Percentiles rank a stretch among this genome's conserved stretches.
Evolutionary conservation across 2,329 filamentous ascomycete genomes (phyloP).

Genomic region (Microdochium paspali): DNA sequence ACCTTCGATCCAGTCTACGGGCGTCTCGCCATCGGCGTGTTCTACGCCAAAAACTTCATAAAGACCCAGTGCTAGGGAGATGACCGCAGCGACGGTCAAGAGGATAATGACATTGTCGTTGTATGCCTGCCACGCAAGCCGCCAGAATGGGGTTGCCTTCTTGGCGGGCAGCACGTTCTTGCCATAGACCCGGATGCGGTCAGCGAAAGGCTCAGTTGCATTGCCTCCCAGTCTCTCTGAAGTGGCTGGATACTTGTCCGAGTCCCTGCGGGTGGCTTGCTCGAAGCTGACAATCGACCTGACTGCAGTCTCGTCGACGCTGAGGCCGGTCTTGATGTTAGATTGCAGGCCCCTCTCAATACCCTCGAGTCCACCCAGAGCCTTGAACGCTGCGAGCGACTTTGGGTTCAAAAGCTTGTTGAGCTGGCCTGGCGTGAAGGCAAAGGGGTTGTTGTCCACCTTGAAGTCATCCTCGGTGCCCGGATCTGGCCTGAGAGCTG

Average conservation of each 20-base stretch:
- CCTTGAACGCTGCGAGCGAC: constrained; percentile 59
- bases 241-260: constrained; percentile 9
- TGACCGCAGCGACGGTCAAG: constrained; percentile 55
- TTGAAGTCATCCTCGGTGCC: constrained; percentile 62
- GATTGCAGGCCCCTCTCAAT: constrained; percentile 62
- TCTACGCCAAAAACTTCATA: constrained; percentile 52
- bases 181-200: constrained; percentile 50
- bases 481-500: constrained; percentile 58
- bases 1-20: constrained; percentile 53
- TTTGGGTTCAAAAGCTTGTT: constrained; percentile 70
- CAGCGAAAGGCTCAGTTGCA: constrained; percentile 22
- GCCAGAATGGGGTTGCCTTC: constrained; percentile 47
- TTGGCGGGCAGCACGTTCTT: constrained; percentile 52
- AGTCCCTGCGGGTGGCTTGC: constrained; percentile 14
- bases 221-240: neutral
- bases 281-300: constrained; percentile 18
- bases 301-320: constrained; percentile 50
- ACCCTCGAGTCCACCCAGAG: constrained; percentile 59
- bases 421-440: constrained; percentile 64
- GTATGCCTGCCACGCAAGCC: constrained; percentile 58
- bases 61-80: constrained; percentile 60
- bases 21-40: constrained; percentile 26
- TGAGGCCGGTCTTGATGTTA: constrained; percentile 53
- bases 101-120: constrained; percentile 68
- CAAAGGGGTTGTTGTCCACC: constrained; percentile 62